Percentiles rank a stretch among this genome's conserved stretches.
These are phyloP conservation scores for Diutina mesorugosa DNA, from an alignment of 1,139 yeast species.

Conservation along the genomic window DNA sequence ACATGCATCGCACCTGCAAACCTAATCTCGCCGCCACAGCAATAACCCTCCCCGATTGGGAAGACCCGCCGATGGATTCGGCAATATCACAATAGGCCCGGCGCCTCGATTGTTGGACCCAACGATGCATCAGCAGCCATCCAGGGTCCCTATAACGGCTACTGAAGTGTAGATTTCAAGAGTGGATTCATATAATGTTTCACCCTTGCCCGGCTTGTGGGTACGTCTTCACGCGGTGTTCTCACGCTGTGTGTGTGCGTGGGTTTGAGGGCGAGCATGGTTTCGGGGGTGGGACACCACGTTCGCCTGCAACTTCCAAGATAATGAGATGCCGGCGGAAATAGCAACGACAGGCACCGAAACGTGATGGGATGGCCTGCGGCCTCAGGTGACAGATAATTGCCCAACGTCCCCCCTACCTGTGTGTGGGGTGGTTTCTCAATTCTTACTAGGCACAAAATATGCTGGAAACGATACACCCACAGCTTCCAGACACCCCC, in stretches of 20 bases:
- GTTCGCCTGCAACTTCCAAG: not conserved
- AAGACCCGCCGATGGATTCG: not conserved
- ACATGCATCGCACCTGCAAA: not conserved
- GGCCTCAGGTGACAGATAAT: no score
- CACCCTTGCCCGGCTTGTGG: no score
- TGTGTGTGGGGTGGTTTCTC: not conserved
- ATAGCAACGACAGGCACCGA: not conserved
- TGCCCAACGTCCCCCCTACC: no score
- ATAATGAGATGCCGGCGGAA: not conserved
- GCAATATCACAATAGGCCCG: not conserved
- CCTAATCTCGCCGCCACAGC: not conserved
- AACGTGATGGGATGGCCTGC: no score
- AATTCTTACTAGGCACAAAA: not conserved
- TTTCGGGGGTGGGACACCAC: no score
- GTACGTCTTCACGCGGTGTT: no score
- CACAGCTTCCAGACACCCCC: no score
- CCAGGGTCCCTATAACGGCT: no score
- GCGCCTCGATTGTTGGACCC: not conserved
- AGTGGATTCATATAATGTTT: not conserved
- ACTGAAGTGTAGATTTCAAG: not conserved
- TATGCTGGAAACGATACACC: not conserved
- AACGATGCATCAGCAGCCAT: not conserved
- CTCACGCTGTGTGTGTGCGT: no score
- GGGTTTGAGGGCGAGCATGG: no score
- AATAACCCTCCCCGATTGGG: not conserved